Base-by-base conservation (phyloP, 169 alveolate species). In the Theileria orientalis region DNA sequence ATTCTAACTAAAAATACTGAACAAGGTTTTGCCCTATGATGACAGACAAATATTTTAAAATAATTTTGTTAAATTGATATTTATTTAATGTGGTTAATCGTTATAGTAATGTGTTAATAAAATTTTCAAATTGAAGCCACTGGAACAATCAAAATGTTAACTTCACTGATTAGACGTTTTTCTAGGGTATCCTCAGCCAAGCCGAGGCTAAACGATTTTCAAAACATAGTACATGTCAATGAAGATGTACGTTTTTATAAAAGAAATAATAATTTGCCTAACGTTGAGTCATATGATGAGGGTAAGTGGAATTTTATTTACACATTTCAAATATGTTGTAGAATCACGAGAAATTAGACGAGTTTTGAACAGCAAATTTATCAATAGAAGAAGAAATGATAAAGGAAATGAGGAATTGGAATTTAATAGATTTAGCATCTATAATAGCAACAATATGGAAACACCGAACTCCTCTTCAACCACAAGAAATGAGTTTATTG, bases 191-290 rank as follows among this genome's bases (percentile, higher is more conserved):
- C 44, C 16, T 37, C 44, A 37, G 44, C 9, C 5, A 37, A 37
- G 9, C 5, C 32, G 14, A 56, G 21, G 32, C 14, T 30, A n/a
- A 56, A 30, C 1, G 37, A 56, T 30, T 30, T 56, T 14, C 14
- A 56, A 19, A 56, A 56, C 21, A 30, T 56, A 14, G 21, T 56
- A 29, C 16, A 56, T 32, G 21, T 56, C 21, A 6, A 23, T 27
- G 66, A 56, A 2, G 66, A 56, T 30, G 66, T 56, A n/a, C 14
- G 66, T 56, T 56, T 56, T 56, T 32, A 56, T 30, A 56, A 23
- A 56, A 56, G 37, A 13, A 33, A 30, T 5, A 23, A 23, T 56
- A n/a, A 25, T 23, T 7, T 7, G 5, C 9, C 44, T 5, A 7
- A 37, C 9, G 9, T 9, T 37, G 9, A 37, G 5, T 9, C 44